Evolutionary conservation across 345 rosid species (phyloP), one percentile per base, ranked within the genome.

Genomic region (Populus tremula): DNA sequence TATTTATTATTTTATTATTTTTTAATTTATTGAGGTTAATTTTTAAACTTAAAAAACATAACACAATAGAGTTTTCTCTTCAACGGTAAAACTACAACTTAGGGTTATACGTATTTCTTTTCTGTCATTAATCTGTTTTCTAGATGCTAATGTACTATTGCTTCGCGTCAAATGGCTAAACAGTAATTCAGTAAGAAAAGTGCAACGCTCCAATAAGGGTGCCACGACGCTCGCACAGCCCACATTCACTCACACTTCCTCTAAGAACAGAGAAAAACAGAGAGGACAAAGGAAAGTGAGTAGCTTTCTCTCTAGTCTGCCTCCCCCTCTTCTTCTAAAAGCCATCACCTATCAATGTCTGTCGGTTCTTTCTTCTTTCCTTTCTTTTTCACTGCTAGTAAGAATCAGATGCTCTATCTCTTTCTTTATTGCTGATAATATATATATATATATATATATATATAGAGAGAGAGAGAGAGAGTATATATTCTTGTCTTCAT

Each of bases 281-380:
- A 59, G 29, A 59, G 14, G 63, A 10, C 10, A 56, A 21, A 56
- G 23, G 63, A 56, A 3, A 56, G 63, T 4, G 64, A 23, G 29
- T 9, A 5, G 1, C 5, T 59, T 23, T 59, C 13, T 9, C 29
- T 23, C 64, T 59, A 77, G 70, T 77, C 75, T 80, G 80, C 84
- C 27, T 67, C 53, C 76, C 41, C 74, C 49, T n/a, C 72, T 17
- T 66, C 43, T 62, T 50, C 70, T 31, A 29, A 67, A 43, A 59
- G 64, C 29, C 25, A 59, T 59, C 27, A 59, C 64, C 64, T n/a
- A 25, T 59, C 64, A 59, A 59, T 59, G 64, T 23, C 63, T 56
- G 27, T 56, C 63, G 25, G 63, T n/a, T 56, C 63, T n/a, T 56
- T 56, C 63, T 56, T 3, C 63, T 56, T 56, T 56, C 63, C 63